A percentile compares a stretch with the other conserved stretches of the same genome.
Evolutionary conservation across 345 rosid genomes (phyloP).

Genomic region (Arabis hirsuta): DNA sequence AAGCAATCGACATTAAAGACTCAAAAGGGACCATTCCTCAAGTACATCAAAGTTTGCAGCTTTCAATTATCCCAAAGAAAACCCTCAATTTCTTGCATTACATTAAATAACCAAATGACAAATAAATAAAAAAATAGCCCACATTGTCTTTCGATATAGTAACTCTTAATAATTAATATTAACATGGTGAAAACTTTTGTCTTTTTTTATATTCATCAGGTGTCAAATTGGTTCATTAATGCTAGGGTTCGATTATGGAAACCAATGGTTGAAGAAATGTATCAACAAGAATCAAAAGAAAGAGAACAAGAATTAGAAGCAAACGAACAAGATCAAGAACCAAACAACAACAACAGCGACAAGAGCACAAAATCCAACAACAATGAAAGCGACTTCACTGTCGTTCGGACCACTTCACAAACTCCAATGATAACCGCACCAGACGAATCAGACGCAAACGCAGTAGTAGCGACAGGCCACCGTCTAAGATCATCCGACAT

Average conservation of each 20-base stretch:
- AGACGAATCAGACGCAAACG: slow-evolving; percentile 33
- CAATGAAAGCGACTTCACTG: slow-evolving; percentile 46
- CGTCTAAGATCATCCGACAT: slow-evolving; percentile 63
- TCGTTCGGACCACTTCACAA: slow-evolving; percentile 46
- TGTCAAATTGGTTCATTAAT: slow-evolving; percentile 97
- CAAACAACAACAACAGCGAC: slow-evolving; percentile 41
- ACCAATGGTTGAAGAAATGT: slow-evolving; percentile 99
- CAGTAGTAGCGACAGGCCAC: slow-evolving; percentile 42
- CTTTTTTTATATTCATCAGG: slow-evolving; percentile 52
- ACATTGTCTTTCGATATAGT: neutral
- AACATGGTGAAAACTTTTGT: slow-evolving; percentile 1
- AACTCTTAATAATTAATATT: neutral
- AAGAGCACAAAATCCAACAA: slow-evolving; percentile 64
- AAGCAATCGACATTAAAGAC: slow-evolving; percentile 39
- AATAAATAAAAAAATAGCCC: slow-evolving; percentile 8
- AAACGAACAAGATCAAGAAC: slow-evolving; percentile 36
- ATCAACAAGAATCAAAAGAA: slow-evolving; percentile 83
- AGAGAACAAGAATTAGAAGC: slow-evolving; percentile 41
- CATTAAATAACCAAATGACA: slow-evolving; percentile 35
- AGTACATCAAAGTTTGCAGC: slow-evolving; percentile 44
- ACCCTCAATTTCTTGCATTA: slow-evolving; percentile 41
- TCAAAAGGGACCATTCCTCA: slow-evolving; percentile 39
- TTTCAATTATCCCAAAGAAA: slow-evolving; percentile 35
- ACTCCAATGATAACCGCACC: slow-evolving; percentile 40
- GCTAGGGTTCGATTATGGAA: slow-evolving; percentile 99